These are phyloP conservation scores for Pichia deserticola DNA, from an alignment of 805 yeast species.

Conservation along the genomic window DNA sequence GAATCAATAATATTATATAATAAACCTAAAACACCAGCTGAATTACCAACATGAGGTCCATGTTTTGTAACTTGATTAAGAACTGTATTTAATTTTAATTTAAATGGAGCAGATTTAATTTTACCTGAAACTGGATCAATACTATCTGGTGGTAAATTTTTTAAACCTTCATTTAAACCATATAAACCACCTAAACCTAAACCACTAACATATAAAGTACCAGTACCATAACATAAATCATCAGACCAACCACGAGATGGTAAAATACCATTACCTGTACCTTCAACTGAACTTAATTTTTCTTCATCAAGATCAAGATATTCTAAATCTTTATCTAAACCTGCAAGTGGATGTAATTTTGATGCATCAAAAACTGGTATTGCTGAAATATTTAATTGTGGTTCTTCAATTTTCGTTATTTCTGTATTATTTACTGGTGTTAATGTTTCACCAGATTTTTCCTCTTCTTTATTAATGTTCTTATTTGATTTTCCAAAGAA, in stretches of 20 bases:
- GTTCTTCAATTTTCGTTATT: conserved; percentile 4
- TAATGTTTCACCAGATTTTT: neutral
- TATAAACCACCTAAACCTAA: conserved; percentile 84
- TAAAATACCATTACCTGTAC: conserved; percentile 72
- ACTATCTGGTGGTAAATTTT: conserved; percentile 53
- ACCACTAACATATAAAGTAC: conserved; percentile 83
- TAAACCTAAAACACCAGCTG: conserved; percentile 89
- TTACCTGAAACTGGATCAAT: conserved; percentile 52
- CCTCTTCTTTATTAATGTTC: conserved; percentile 7
- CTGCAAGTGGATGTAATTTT: conserved; percentile 85
- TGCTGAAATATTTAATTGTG: conserved; percentile 6
- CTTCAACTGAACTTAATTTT: conserved; percentile 65
- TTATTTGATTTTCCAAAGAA: conserved; percentile 10
- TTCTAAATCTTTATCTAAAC: conserved; percentile 83
- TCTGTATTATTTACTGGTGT: conserved; percentile 16
- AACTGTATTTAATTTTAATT: conserved; percentile 79
- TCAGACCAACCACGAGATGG: conserved; percentile 98
- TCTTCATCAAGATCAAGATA: conserved; percentile 87
- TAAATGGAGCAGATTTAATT: conserved; percentile 58
- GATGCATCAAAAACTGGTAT: conserved; percentile 50
- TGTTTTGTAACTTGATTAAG: conserved; percentile 88
- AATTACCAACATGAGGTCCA: conserved; percentile 94
- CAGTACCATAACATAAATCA: conserved; percentile 96
- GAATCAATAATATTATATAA: conserved; percentile 82
- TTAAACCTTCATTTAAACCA: conserved; percentile 83